Percentiles rank a stretch among this genome's conserved stretches.
These are phyloP conservation scores for Ascodesmis nigricans DNA, from an alignment of 495 filamentous ascomycete genomes.

Conservation along the genomic window DNA sequence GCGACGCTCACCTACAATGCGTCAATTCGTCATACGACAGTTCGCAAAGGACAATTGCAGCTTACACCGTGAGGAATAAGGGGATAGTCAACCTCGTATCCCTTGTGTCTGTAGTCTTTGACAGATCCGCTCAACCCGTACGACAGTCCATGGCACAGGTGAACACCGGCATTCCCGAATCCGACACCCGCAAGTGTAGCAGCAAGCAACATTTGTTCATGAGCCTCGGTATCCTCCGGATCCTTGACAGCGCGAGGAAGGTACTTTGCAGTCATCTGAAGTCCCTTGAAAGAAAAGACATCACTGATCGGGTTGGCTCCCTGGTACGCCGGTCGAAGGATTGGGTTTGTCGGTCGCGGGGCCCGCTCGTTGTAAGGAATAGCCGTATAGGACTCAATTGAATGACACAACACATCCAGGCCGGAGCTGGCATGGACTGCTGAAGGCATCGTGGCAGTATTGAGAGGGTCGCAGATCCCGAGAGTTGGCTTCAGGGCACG, in stretches of 20 bases:
- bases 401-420: conserved; percentile 83
- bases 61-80: conserved; percentile 71
- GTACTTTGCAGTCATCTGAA: conserved; percentile 66
- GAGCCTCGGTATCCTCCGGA: conserved; percentile 75
- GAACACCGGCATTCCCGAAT: conserved; percentile 92
- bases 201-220: conserved; percentile 83
- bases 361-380: conserved; percentile 74
- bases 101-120: conserved; percentile 64
- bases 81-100: conserved; percentile 48
- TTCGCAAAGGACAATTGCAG: no score
- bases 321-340: conserved; percentile 79
- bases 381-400: conserved; percentile 85
- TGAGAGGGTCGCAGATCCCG: conserved; percentile 86
- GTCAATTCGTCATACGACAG: no score
- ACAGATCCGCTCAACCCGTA: conserved; percentile 92
- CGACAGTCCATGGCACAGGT: conserved; percentile 92
- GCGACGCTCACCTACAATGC: conserved; percentile 49
- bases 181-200: conserved; percentile 86
- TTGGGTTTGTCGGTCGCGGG: conserved; percentile 71
- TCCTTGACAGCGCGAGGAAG: conserved; percentile 68
- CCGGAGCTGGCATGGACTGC: conserved; percentile 77
- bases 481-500: conserved; percentile 85
- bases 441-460: conserved; percentile 83
- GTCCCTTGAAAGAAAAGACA: conserved; percentile 72
- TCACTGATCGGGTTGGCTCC: conserved; percentile 95